These are phyloP conservation scores for Corynascus novoguineensis DNA, from an alignment of 495 filamentous ascomycete genomes.

Conservation along the genomic window DNA sequence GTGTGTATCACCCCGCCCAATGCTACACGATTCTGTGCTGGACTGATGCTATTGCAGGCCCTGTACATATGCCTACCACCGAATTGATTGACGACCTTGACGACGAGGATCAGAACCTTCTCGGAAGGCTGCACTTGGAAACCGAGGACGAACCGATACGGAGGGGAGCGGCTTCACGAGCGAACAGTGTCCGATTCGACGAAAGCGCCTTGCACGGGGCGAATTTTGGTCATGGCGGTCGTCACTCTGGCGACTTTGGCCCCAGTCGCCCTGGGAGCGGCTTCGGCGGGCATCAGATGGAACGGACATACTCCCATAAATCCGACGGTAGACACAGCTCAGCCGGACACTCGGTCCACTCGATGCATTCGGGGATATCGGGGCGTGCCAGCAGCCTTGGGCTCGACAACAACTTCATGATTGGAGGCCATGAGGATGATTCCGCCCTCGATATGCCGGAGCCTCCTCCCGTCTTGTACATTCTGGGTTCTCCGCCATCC, in stretches of 20 bases:
- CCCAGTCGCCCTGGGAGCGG: constrained; percentile 73
- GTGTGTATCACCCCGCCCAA: constrained; percentile 41
- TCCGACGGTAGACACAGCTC: constrained; percentile 96
- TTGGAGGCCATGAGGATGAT: constrained; percentile 55
- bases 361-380: constrained; percentile 57
- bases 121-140: constrained; percentile 66
- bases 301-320: constrained; percentile 87
- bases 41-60: constrained; percentile 49
- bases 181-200: constrained; percentile 98
- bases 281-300: constrained; percentile 71
- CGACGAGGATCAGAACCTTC: constrained; percentile 63
- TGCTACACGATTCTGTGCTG: constrained; percentile 2
- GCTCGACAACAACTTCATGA: constrained; percentile 64
- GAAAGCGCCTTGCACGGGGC: constrained; percentile 88
- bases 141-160: constrained; percentile 81
- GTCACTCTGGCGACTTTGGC: constrained; percentile 73
- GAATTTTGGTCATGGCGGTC: constrained; percentile 71
- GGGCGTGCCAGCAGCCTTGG: constrained; percentile 79
- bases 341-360: constrained; percentile 72
- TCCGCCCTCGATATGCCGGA: constrained; percentile 60
- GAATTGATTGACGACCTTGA: constrained; percentile 65
- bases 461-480: constrained; percentile 76
- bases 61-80: constrained; percentile 62
- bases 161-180: constrained; percentile 77
- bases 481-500: constrained; percentile 79